phyloP scores from a whole-genome alignment of 2,329 filamentous ascomycete species.

The Cordyceps cateniannulata region DNA sequence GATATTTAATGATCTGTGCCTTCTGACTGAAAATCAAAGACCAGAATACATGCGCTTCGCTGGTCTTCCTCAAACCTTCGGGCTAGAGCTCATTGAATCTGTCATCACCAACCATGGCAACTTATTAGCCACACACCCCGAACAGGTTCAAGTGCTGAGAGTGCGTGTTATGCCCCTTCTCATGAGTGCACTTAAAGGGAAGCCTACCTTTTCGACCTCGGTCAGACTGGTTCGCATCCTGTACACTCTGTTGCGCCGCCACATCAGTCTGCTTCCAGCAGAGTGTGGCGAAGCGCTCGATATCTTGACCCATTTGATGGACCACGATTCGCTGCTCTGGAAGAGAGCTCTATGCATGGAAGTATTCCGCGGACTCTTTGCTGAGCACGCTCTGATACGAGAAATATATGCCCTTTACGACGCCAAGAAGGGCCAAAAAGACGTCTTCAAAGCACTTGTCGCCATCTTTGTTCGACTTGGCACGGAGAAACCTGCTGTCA shows the following conservation, averaged over 20 bases:
- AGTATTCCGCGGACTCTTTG: conserved; percentile 77
- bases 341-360: conserved; percentile 89
- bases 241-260: conserved; percentile 71
- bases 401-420: conserved; percentile 80
- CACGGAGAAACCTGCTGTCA: conserved; percentile 81
- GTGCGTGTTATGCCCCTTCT: conserved; percentile 76
- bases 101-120: conserved; percentile 79
- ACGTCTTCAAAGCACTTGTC: conserved; percentile 74
- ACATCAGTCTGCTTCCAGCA: conserved; percentile 65
- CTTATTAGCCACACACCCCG: conserved; percentile 70
- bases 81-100: conserved; percentile 86
- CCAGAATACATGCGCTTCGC: conserved; percentile 77
- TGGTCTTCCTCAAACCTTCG: conserved; percentile 72
- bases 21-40: conserved; percentile 77
- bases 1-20: conserved; percentile 85
- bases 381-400: conserved; percentile 70
- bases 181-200: conserved; percentile 69
- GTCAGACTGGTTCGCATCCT: conserved; percentile 78
- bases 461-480: conserved; percentile 87
- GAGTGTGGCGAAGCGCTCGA: conserved; percentile 81
- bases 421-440: conserved; percentile 60
- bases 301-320: conserved; percentile 76
- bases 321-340: conserved; percentile 80
- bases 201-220: conserved; percentile 72
- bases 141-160: conserved; percentile 74